These are phyloP conservation scores for Lentithecium fluviatile DNA, from an alignment of 495 filamentous ascomycete species.

Conservation along the genomic window DNA sequence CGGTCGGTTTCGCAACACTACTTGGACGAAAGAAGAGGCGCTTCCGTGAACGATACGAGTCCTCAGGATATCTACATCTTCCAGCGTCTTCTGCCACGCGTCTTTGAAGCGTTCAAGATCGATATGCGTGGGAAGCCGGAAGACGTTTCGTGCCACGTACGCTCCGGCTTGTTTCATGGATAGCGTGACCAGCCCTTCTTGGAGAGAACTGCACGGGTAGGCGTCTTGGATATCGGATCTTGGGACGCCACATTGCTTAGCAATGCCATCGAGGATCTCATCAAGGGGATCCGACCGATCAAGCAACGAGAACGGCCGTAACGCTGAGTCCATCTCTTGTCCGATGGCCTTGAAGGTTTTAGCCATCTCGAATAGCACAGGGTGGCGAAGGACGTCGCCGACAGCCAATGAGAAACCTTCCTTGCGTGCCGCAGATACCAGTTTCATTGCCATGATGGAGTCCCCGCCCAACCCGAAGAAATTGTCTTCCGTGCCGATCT, in stretches of 20 bases:
- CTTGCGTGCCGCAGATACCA: neutral
- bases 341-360: neutral
- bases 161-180: slow-evolving; percentile 13
- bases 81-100: slow-evolving; percentile 48
- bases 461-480: slow-evolving; percentile 13
- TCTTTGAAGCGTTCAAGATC: slow-evolving; percentile 47
- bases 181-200: slow-evolving; percentile 27
- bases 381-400: neutral
- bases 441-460: slow-evolving; percentile 16
- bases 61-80: slow-evolving; percentile 41
- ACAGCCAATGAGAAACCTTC: neutral
- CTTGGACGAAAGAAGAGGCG: slow-evolving; percentile 5
- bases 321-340: neutral
- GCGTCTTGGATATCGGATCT: slow-evolving; percentile 24
- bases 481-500: slow-evolving; percentile 3
- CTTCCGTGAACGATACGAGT: slow-evolving; percentile 46
- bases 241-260: slow-evolving; percentile 8
- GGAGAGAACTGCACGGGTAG: slow-evolving; percentile 21
- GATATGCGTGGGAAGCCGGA: slow-evolving; percentile 45
- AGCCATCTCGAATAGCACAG: neutral
- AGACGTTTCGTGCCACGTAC: slow-evolving; percentile 39
- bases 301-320: neutral
- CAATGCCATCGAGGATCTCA: neutral
- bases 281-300: neutral
- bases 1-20: too few species aligned